Evolutionary conservation across 345 rosid species (phyloP).

Genomic region (Lenwebbia sp.): DNA sequence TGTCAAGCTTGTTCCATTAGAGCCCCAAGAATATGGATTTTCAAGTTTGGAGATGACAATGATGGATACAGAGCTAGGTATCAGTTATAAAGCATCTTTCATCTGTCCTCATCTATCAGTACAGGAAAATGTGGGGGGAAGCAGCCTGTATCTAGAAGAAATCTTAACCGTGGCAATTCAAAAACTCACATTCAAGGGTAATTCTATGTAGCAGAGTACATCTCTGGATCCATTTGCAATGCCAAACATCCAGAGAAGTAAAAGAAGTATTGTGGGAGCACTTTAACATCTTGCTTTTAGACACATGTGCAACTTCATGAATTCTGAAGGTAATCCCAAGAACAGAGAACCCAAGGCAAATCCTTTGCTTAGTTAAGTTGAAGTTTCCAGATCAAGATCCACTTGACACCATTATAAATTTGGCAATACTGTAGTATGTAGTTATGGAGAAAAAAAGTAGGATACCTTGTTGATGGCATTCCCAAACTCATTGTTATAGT

Average conservation of each 20-base stretch:
- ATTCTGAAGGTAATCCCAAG: neutral
- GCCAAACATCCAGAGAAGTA: neutral
- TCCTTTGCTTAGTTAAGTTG: neutral
- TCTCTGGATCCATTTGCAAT: neutral
- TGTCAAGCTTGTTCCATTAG: neutral
- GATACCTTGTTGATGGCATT: conserved; percentile 68
- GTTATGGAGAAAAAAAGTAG: neutral
- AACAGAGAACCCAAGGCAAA: neutral
- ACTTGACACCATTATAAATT: neutral
- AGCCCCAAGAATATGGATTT: neutral
- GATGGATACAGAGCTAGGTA: neutral
- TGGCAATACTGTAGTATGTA: neutral
- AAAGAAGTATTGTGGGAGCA: neutral
- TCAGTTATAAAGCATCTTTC: neutral
- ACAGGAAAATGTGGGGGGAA: neutral
- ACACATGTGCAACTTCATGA: neutral
- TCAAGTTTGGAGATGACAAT: neutral
- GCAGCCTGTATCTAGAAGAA: neutral
- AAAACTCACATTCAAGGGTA: neutral
- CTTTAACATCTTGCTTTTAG: neutral
- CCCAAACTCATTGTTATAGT: conserved; percentile 60
- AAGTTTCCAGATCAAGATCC: neutral
- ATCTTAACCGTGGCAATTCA: neutral
- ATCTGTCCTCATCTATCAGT: neutral
- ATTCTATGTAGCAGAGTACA: neutral